These are phyloP conservation scores for Glycine tomentella DNA, from an alignment of 306 rosid genomes.

Conservation along the genomic window DNA sequence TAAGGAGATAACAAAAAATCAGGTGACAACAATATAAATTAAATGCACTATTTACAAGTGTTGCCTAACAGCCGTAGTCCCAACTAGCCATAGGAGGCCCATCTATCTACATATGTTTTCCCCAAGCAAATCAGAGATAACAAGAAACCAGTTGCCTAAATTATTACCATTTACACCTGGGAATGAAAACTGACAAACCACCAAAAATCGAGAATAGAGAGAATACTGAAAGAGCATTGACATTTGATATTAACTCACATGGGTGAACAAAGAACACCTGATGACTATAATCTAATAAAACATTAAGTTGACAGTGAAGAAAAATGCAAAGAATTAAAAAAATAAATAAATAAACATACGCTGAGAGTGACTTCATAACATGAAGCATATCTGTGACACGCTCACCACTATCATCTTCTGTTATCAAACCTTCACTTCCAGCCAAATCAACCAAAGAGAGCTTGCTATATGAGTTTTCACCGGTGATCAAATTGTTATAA, in stretches of 20 bases:
- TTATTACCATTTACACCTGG: constrained; percentile 30
- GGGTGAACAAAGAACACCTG: not conserved
- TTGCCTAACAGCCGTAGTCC: too few relatives aligned
- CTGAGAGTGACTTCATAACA: constrained; percentile 94
- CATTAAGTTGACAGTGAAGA: constrained; percentile 2
- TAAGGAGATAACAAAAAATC: too few relatives aligned
- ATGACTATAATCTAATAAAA: constrained; percentile 10
- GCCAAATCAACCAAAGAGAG: constrained; percentile 87
- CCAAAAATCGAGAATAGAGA: constrained; percentile 13
- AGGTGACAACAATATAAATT: too few relatives aligned
- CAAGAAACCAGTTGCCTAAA: constrained; percentile 1
- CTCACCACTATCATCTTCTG: constrained; percentile 82
- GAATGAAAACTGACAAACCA: constrained; percentile 31
- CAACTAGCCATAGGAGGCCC: not conserved
- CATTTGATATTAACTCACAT: not conserved
- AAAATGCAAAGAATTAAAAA: not conserved
- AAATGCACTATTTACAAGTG: too few relatives aligned
- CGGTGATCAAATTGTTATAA: constrained; percentile 71
- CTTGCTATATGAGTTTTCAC: constrained; percentile 78
- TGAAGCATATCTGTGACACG: constrained; percentile 82
- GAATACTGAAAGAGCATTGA: not conserved
- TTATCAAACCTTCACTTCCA: constrained; percentile 85
- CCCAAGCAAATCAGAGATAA: constrained; percentile 24
- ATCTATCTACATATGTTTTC: not conserved
- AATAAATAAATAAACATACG: constrained; percentile 58